These are phyloP conservation scores for Crepidotus variabilis DNA, from an alignment of 768 basidiomycete species.

Conservation along the genomic window DNA sequence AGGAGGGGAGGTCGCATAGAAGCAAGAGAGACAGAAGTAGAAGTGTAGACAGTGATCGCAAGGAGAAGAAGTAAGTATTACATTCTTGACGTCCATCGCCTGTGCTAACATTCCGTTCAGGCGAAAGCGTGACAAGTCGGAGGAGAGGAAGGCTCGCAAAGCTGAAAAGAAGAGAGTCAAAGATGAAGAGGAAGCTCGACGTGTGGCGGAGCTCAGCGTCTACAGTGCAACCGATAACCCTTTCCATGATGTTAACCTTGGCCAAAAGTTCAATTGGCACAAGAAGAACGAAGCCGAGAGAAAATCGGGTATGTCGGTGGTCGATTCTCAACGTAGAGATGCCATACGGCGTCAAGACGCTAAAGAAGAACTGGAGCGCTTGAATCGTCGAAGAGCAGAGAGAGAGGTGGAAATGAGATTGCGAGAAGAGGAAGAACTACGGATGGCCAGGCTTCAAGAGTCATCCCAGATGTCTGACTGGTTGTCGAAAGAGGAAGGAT, in stretches of 20 bases:
- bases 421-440: slow-evolving; percentile 88
- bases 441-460: slow-evolving; percentile 87
- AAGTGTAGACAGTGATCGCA: slow-evolving; percentile 29
- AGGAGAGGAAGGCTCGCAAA: slow-evolving; percentile 80
- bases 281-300: slow-evolving; percentile 97
- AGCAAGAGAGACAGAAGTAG: slow-evolving; percentile 29
- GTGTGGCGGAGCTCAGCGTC: slow-evolving; percentile 91
- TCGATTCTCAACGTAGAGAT: slow-evolving; percentile 79
- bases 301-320: slow-evolving; percentile 76
- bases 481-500: slow-evolving; percentile 95
- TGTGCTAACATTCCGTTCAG: slow-evolving; percentile 30
- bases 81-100: slow-evolving; percentile 6
- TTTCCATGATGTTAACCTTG: slow-evolving; percentile 95
- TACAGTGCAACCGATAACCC: slow-evolving; percentile 98
- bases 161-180: slow-evolving; percentile 80
- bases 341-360: slow-evolving; percentile 82
- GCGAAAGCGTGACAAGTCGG: slow-evolving; percentile 83
- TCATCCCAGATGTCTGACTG: slow-evolving; percentile 98
- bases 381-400: slow-evolving; percentile 89
- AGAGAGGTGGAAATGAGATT: slow-evolving; percentile 86
- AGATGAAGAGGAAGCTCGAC: slow-evolving; percentile 88
- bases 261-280: slow-evolving; percentile 97
- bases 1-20: slow-evolving; percentile 18
- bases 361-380: slow-evolving; percentile 89
- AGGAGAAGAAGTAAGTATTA: slow-evolving; percentile 42